phyloP scores from a whole-genome alignment of 2,329 filamentous ascomycete species.

The Phoma sp. region DNA sequence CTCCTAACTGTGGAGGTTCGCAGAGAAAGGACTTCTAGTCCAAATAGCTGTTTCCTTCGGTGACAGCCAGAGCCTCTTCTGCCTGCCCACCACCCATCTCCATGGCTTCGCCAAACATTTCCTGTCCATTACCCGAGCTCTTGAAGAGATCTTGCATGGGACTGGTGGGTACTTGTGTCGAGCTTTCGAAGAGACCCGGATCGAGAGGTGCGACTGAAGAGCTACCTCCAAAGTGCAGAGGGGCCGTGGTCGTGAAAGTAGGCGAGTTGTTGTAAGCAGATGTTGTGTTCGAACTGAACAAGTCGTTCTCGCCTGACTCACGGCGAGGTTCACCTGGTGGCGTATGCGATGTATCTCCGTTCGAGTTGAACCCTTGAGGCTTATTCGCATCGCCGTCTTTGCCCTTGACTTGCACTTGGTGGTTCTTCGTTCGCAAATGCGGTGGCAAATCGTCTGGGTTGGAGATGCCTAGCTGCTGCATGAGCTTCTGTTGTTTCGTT shows the following conservation, averaged over 20 bases:
- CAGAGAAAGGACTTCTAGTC: slow-evolving; percentile 30
- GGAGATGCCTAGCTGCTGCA: slow-evolving; percentile 85
- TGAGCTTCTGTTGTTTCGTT: slow-evolving; percentile 94
- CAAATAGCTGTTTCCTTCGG: slow-evolving; percentile 42
- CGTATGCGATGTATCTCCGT: slow-evolving; percentile 46
- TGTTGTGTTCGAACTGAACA: slow-evolving; percentile 37
- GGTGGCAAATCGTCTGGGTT: slow-evolving; percentile 90
- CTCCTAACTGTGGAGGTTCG: background rate
- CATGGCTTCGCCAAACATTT: slow-evolving; percentile 46
- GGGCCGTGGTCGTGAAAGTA: slow-evolving; percentile 39
- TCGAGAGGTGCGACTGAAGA: slow-evolving; percentile 43
- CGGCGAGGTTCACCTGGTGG: slow-evolving; percentile 46
- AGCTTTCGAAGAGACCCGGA: slow-evolving; percentile 46
- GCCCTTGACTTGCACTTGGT: slow-evolving; percentile 54
- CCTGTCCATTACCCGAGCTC: slow-evolving; percentile 44
- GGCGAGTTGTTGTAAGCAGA: slow-evolving; percentile 42
- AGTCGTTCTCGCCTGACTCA: slow-evolving; percentile 38
- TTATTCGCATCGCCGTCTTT: slow-evolving; percentile 61
- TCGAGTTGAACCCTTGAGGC: slow-evolving; percentile 42
- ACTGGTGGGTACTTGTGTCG: slow-evolving; percentile 37
- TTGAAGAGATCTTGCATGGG: slow-evolving; percentile 47
- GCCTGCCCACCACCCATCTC: slow-evolving; percentile 45
- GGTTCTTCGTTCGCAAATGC: slow-evolving; percentile 73
- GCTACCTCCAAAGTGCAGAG: slow-evolving; percentile 37
- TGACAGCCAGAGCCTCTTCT: slow-evolving; percentile 46